Base-by-base conservation (phyloP, 768 basidiomycete genomes). In the Trichaptum fuscoviolaceum region DNA sequence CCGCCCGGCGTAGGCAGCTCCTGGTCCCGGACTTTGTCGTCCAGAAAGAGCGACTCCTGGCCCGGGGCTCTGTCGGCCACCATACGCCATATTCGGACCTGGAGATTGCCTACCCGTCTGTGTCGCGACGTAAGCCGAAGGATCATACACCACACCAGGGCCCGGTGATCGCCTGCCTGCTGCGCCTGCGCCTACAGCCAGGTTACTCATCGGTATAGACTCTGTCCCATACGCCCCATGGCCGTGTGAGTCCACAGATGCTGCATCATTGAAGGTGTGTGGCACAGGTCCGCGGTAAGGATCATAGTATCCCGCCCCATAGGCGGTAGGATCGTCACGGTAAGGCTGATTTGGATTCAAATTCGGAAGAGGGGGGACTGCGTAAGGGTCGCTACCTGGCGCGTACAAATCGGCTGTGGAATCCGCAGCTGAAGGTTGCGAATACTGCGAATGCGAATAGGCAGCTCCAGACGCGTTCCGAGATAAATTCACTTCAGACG, bases 201-300 rank as follows among this genome's bases (percentile, higher is more conserved):
- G 82, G 72, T 90, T 87, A 0, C 85, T 91, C 91, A 93, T 92
- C 23, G 90, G 88, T 63, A 90, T 89, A 4, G 84, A 82, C 73
- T 93, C 91, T 61, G 79, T 72, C 20, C 75, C 77, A n/a, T 73
- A 72, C 1, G 61, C 60, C n/a, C 63, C 69, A 79, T 80, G 82
- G 25, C 80, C 80, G 30, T 61, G 59, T 12, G 59, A 61, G 59
- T 61, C 59, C 23, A 61, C 23, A 34, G 65, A 58, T 36, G 65
- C 70, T 24, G 70, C 72, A 36, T 87, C 84, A 61, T 83, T 80
- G 62, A 92, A 81, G 1, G 90, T 82, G 63, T 83, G 83, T 7
- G 90, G 89, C 23, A 89, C 78, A n/a, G 91, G 89, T 1, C 90
- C 90, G 27, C 84, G 82, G 75, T 95, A 94, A 24, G 92, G 92